Evolutionary conservation across 2,329 filamentous ascomycete species (phyloP).

Genomic region (Xylariaceae sp.): DNA sequence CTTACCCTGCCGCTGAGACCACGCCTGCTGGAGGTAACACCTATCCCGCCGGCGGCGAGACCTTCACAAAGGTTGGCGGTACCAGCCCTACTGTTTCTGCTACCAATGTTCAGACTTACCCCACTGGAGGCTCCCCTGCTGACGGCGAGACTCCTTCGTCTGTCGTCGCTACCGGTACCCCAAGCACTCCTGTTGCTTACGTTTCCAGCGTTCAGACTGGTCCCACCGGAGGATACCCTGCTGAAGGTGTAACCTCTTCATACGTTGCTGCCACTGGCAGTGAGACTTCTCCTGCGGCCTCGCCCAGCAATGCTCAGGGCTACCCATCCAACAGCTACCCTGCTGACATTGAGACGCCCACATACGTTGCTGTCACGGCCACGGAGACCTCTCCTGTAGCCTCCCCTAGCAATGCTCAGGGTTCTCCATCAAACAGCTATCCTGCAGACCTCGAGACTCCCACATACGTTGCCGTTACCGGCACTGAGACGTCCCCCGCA

Average conservation of each 20-base stretch:
- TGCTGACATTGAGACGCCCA: slow-evolving; percentile 3
- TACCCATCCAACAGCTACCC: slow-evolving; percentile 1
- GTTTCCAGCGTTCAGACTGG: not conserved
- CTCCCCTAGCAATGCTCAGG: not conserved
- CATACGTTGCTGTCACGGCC: not conserved
- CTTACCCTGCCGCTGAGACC: not conserved
- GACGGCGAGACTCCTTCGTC: not conserved
- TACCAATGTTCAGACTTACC: not conserved
- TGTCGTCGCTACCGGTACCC: not conserved
- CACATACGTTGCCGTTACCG: not conserved
- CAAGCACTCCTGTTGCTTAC: not conserved
- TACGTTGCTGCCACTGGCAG: not conserved
- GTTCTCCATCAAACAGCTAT: not conserved
- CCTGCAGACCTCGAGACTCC: not conserved
- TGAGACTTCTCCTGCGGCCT: not conserved
- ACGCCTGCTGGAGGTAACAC: not conserved
- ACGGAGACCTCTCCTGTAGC: too few relatives aligned
- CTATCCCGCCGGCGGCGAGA: not conserved
- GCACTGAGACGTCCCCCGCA: too few relatives aligned
- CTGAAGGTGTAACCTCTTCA: not conserved
- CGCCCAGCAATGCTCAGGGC: not conserved
- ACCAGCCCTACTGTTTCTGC: not conserved
- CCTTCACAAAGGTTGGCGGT: not conserved
- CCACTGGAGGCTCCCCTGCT: not conserved
- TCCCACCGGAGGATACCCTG: not conserved